Conservation (phyloP, 148 eudicot genomes). For the Rhododendron griersonianum region DNA sequence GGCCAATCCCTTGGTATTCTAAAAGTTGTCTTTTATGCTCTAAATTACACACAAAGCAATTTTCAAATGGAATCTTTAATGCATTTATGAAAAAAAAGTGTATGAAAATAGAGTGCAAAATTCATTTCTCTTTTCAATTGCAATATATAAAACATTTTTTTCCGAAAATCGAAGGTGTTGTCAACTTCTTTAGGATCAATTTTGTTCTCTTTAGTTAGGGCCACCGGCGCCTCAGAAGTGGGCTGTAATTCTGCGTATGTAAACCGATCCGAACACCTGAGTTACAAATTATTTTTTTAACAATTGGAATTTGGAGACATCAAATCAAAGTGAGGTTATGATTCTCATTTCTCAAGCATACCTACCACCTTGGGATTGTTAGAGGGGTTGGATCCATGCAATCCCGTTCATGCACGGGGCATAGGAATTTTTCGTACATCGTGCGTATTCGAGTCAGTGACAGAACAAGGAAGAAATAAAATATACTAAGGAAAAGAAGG, state of each 20-base stretch:
- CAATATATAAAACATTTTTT: too few relatives aligned
- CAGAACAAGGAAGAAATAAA: neutral
- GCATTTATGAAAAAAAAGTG: too few relatives aligned
- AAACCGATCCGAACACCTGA: rapidly evolving
- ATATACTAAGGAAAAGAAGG: too few relatives aligned
- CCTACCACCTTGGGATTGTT: neutral
- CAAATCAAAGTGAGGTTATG: neutral
- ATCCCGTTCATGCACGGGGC: neutral
- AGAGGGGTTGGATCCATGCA: neutral
- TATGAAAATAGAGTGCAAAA: too few relatives aligned
- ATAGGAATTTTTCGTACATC: neutral
- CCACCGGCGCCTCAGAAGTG: too few relatives aligned
- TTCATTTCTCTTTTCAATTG: too few relatives aligned
- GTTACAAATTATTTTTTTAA: neutral
- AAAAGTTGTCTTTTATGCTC: neutral
- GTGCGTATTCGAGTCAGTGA: neutral
- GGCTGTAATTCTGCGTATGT: too few relatives aligned
- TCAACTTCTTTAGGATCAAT: too few relatives aligned
- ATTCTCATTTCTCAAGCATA: neutral
- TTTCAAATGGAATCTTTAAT: too few relatives aligned
- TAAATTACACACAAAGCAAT: too few relatives aligned
- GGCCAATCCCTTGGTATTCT: too few relatives aligned
- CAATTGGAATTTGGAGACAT: neutral
- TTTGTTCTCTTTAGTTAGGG: too few relatives aligned
- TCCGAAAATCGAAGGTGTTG: neutral